Evolutionary conservation across 1,284 basidiomycete species (phyloP), one percentile per base, ranked within the genome.

Genomic region (Sutorius eximius): DNA sequence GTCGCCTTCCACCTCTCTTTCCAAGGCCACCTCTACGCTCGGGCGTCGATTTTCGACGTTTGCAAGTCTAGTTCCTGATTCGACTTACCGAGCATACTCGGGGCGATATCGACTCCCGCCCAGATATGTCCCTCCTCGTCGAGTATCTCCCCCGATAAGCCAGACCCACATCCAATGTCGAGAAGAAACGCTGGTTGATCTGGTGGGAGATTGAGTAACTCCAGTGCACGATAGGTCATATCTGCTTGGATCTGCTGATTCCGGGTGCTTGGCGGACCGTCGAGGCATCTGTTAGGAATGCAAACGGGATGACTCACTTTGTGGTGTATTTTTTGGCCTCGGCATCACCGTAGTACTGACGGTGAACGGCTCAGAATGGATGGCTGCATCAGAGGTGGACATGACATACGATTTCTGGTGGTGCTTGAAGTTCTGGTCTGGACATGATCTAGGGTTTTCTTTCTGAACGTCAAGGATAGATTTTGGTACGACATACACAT

Each of bases 161-260:
- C 97, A n/a, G 91, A 95, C 6, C 97, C 97, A 68, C 96, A 99
- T 1, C 97, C 97, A 58, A 99, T 95, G 71, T 99, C 97, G 37
- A 99, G 84, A 12, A 99, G 75, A 66, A 92, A 91, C 0, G 87
- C 86, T 1, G 93, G 83, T 58, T 92, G 78, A 46, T 84, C 86
- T 52, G 78, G 78, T 3, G 94, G 90, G 22, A 98, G 75, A 63
- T 87, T 90, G 43, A 99, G 79, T 8, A 99, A 81, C 70, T 99
- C 96, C 42, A 99, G 75, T 1, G 95, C 95, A 58, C 97, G 84
- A 64, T 95, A 91, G 6, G 96, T 98, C 97, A 99, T 99, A 64
- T 97, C 90, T 7, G 95, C 90, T 72, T 99, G 97, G 59, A 99
- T 95, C 66, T 91, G 89, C 71, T 99, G 95, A 61, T 98, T 94